Conservation (phyloP, 2,329 filamentous ascomycete species). For the Fusarium annulatum region DNA sequence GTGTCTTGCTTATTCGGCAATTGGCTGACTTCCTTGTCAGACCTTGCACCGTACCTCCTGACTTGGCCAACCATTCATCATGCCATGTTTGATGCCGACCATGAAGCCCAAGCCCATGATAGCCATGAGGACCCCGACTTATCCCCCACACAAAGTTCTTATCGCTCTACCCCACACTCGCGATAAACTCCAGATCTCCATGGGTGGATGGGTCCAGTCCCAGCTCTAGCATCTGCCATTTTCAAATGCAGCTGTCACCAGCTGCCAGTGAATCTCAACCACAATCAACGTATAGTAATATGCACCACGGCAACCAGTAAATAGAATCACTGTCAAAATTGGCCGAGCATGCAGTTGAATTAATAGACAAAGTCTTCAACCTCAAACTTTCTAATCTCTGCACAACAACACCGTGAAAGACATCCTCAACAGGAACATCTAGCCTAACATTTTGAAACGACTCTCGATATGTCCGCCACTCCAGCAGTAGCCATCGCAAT, state of each 20-base stretch:
- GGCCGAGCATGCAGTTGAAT: neutral
- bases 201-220: constrained; percentile 17
- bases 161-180: constrained; percentile 38
- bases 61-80: neutral
- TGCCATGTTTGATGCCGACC: neutral
- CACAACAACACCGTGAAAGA: neutral
- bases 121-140: constrained; percentile 12
- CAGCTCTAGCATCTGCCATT: neutral
- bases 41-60: neutral
- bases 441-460: neutral
- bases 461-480: constrained; percentile 41
- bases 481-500: constrained; percentile 49
- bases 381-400: neutral
- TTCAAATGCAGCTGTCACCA: constrained; percentile 7
- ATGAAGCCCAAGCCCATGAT: constrained; percentile 4
- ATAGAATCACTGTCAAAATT: neutral
- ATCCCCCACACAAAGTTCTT: constrained; percentile 35
- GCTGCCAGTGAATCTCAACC: constrained; percentile 17
- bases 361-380: neutral
- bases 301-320: constrained; percentile 7
- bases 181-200: constrained; percentile 30
- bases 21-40: neutral
- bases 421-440: neutral
- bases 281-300: neutral
- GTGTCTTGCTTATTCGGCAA: neutral